Conservation (phyloP, 768 basidiomycete genomes). For the Asterophora lycoperdoides region DNA sequence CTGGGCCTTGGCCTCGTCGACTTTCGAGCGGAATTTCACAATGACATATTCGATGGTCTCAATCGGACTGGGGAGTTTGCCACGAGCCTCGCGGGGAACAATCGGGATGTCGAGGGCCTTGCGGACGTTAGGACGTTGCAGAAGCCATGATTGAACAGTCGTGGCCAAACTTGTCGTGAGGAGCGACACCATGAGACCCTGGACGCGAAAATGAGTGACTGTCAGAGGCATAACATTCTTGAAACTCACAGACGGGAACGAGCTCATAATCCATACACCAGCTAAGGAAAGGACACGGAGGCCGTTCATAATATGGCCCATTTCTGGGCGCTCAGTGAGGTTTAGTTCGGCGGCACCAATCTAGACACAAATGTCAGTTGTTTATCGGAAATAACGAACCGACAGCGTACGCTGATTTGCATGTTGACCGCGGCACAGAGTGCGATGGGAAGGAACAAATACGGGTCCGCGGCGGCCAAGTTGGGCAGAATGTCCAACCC, state of each 20-base stretch:
- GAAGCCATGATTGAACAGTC: slow-evolving; percentile 43
- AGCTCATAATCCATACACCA: slow-evolving; percentile 42
- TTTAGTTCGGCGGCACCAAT: slow-evolving; percentile 52
- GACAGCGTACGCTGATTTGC: slow-evolving; percentile 58
- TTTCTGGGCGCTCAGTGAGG: slow-evolving; percentile 44
- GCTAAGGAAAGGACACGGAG: slow-evolving; percentile 55
- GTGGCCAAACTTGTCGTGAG: slow-evolving; percentile 39
- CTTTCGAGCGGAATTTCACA: slow-evolving; percentile 19
- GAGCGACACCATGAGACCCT: slow-evolving; percentile 43
- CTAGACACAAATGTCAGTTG: slow-evolving; percentile 20
- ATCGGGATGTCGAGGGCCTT: slow-evolving; percentile 33
- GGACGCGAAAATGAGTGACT: background rate
- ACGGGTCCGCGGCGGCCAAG: slow-evolving; percentile 75
- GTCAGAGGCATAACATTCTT: background rate
- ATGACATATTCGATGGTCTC: slow-evolving; percentile 21
- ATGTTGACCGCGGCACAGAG: slow-evolving; percentile 57
- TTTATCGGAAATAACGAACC: background rate
- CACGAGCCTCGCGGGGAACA: slow-evolving; percentile 23
- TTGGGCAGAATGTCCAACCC: slow-evolving; percentile 74
- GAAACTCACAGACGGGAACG: slow-evolving; percentile 64
- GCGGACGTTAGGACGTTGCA: slow-evolving; percentile 44
- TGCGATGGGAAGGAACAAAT: slow-evolving; percentile 62
- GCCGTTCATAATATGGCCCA: slow-evolving; percentile 65
- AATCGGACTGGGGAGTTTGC: slow-evolving; percentile 28
- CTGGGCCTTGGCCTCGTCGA: slow-evolving; percentile 19